These are phyloP conservation scores for Sporothrix humicola DNA, from an alignment of 2,329 filamentous ascomycete genomes.

Conservation along the genomic window DNA sequence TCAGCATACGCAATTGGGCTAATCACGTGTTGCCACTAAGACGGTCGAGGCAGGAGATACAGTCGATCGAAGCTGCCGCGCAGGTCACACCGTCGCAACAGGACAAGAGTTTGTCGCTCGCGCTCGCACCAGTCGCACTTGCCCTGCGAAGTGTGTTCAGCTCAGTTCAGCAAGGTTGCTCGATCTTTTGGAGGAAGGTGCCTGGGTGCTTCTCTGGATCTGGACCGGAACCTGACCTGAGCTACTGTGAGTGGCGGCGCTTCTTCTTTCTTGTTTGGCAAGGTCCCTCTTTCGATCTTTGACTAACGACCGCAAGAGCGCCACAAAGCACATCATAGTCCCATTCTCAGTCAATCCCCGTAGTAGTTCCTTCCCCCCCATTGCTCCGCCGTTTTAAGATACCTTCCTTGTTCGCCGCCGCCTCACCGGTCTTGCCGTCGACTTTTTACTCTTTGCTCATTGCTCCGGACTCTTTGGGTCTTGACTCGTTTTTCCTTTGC, in stretches of 20 bases:
- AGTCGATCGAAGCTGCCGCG: conserved; percentile 16
- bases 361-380: not conserved
- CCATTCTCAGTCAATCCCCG: not conserved
- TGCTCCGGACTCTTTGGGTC: not conserved
- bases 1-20: not conserved
- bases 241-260: conserved; percentile 8
- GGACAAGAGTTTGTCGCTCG: not conserved
- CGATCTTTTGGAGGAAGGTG: too few species aligned
- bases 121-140: conserved; percentile 1
- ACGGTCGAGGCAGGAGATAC: conserved; percentile 11
- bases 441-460: not conserved
- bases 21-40: conserved; percentile 22
- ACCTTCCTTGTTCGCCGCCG: conserved; percentile 16
- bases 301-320: conserved; percentile 8
- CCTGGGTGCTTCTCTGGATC: too few species aligned
- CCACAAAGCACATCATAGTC: conserved; percentile 8
- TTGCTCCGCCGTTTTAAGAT: not conserved
- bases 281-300: not conserved
- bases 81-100: not conserved
- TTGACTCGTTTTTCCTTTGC: not conserved
- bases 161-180: too few species aligned
- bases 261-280: conserved; percentile 21
- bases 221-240: not conserved
- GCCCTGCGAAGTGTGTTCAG: not conserved
- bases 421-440: conserved; percentile 14